Conservation (phyloP, 768 basidiomycete species). For the Russula vinacea region DNA sequence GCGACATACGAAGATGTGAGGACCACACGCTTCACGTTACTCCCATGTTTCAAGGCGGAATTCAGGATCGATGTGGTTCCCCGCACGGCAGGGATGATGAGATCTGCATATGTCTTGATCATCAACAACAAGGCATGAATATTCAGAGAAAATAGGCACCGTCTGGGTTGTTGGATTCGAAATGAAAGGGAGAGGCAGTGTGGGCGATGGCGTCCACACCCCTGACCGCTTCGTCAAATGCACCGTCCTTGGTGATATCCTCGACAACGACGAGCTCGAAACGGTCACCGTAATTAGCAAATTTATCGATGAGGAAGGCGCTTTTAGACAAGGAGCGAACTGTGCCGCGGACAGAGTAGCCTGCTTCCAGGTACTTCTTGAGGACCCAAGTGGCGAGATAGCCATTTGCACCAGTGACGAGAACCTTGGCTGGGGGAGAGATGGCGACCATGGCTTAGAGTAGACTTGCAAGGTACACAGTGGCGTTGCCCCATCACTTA, state of each 20-base stretch:
- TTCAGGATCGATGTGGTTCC: constrained; percentile 65
- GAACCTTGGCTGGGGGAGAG: constrained; percentile 40
- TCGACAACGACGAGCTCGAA: constrained; percentile 65
- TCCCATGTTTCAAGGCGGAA: constrained; percentile 56
- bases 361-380: constrained; percentile 52
- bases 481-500: no score
- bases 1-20: constrained; percentile 58
- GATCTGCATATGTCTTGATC: constrained; percentile 39
- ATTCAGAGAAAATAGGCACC: constrained; percentile 22
- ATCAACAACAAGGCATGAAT: neutral
- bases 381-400: constrained; percentile 61
- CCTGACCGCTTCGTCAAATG: constrained; percentile 77
- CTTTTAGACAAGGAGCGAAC: constrained; percentile 64
- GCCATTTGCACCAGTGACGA: constrained; percentile 61
- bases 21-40: constrained; percentile 55
- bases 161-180: constrained; percentile 43
- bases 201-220: constrained; percentile 71
- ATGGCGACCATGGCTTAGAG: constrained; percentile 38
- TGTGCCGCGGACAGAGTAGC: constrained; percentile 62
- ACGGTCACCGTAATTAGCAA: constrained; percentile 51
- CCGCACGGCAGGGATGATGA: constrained; percentile 66
- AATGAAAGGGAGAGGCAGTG: constrained; percentile 60
- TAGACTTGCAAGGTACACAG: no score
- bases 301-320: constrained; percentile 51
- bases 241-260: constrained; percentile 60